These are phyloP conservation scores for Heterobasidion irregulare DNA, from an alignment of 1,284 basidiomycete species.

Conservation along the genomic window DNA sequence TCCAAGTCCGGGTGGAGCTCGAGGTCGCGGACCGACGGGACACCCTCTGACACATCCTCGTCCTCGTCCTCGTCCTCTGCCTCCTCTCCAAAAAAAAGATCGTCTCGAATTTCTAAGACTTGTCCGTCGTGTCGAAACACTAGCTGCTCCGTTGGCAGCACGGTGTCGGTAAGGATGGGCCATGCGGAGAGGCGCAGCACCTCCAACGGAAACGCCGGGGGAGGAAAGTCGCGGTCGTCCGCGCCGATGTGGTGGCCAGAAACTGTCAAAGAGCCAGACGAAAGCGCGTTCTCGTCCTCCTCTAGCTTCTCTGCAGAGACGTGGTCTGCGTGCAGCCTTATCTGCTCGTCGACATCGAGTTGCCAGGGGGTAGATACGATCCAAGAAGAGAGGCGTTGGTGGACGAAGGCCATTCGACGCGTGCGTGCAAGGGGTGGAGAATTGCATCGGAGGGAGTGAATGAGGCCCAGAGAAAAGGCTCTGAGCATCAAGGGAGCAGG, in stretches of 20 bases:
- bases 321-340: no score
- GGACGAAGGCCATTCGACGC: no score
- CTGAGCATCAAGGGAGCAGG: constrained; percentile 67
- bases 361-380: no score
- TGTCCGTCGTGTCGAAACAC: no score
- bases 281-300: background rate
- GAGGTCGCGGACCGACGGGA: background rate
- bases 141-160: no score
- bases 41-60: background rate
- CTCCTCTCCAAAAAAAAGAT: background rate
- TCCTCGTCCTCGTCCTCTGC: background rate
- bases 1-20: background rate
- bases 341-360: no score
- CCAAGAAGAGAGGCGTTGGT: background rate
- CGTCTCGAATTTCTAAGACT: no score
- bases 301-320: background rate
- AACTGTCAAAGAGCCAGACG: background rate
- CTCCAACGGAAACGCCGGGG: background rate
- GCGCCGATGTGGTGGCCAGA: background rate
- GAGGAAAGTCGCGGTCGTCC: background rate
- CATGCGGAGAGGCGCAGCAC: no score
- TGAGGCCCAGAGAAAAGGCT: constrained; percentile 68
- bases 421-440: background rate
- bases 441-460: background rate
- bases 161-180: background rate